A percentile compares a stretch with the other conserved stretches of the same genome.
These are phyloP conservation scores for Podospora pseudopauciseta DNA, from an alignment of 495 filamentous ascomycete genomes.

Conservation along the genomic window DNA sequence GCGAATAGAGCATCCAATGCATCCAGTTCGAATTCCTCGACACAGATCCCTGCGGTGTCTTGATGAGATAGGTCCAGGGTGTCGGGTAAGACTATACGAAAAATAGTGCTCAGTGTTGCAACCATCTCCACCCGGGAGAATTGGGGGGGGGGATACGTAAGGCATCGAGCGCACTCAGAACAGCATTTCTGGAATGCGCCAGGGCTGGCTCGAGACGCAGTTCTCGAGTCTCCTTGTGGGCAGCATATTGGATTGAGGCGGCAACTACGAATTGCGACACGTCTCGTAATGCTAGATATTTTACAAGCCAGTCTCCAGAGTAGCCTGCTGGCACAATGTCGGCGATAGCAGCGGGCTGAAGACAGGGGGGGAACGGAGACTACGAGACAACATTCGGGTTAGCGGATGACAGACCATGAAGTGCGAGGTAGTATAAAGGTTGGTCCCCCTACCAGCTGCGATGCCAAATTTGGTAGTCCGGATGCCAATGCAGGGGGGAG, in stretches of 20 bases:
- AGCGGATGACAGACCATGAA: background rate
- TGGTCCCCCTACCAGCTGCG: conserved; percentile 28
- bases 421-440: background rate
- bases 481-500: conserved; percentile 29
- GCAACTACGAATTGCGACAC: conserved; percentile 36
- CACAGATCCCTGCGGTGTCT: conserved; percentile 14
- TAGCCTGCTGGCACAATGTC: conserved; percentile 26
- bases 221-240: conserved; percentile 34
- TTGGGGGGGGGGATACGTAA: conserved; percentile 27
- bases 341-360: conserved; percentile 24
- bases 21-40: conserved; percentile 36
- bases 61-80: conserved; percentile 24
- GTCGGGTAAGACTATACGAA: conserved; percentile 35
- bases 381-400: background rate
- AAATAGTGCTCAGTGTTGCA: conserved; percentile 28
- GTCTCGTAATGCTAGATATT: conserved; percentile 37
- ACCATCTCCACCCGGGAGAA: conserved; percentile 30
- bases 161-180: conserved; percentile 31
- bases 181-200: conserved; percentile 36
- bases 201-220: conserved; percentile 30
- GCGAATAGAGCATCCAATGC: conserved; percentile 33
- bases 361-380: conserved; percentile 20
- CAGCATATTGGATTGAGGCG: conserved; percentile 36
- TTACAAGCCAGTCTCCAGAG: conserved; percentile 28
- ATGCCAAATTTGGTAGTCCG: conserved; percentile 33